These are phyloP conservation scores for Peltaster fructicola DNA, from an alignment of 2,329 filamentous ascomycete species.

Conservation along the genomic window DNA sequence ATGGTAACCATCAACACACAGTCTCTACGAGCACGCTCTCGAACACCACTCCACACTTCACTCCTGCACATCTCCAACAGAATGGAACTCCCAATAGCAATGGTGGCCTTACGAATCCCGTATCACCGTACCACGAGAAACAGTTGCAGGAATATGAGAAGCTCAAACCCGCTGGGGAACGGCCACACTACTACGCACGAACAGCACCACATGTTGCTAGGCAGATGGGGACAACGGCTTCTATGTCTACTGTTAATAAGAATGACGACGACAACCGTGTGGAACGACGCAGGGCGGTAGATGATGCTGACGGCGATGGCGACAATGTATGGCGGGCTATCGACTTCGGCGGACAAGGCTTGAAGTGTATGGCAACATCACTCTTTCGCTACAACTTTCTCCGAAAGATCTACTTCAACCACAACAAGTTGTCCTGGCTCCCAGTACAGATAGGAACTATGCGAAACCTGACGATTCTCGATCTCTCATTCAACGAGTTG, in stretches of 20 bases:
- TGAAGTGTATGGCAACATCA: slow-evolving; percentile 61
- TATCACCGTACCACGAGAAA: slow-evolving; percentile 65
- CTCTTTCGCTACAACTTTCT: slow-evolving; percentile 82
- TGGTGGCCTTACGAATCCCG: slow-evolving; percentile 32
- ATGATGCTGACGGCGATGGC: slow-evolving; percentile 42
- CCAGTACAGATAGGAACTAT: slow-evolving; percentile 68
- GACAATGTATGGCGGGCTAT: slow-evolving; percentile 67
- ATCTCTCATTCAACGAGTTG: slow-evolving; percentile 78
- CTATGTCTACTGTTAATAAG: slow-evolving; percentile 28
- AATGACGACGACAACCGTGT: slow-evolving; percentile 36
- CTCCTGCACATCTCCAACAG: slow-evolving; percentile 38
- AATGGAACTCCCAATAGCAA: slow-evolving; percentile 43
- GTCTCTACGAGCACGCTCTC: slow-evolving; percentile 44
- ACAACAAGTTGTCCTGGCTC: slow-evolving; percentile 72
- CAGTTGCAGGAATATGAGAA: slow-evolving; percentile 44
- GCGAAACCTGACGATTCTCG: slow-evolving; percentile 63
- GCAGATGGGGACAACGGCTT: slow-evolving; percentile 9
- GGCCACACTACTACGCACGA: slow-evolving; percentile 56
- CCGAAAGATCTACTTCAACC: slow-evolving; percentile 80
- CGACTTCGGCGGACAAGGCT: slow-evolving; percentile 88
- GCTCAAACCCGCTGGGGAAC: slow-evolving; percentile 13
- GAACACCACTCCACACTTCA: slow-evolving; percentile 46
- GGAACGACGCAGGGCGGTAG: slow-evolving; percentile 39
- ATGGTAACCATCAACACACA: slow-evolving; percentile 40
- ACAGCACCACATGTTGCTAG: slow-evolving; percentile 28